Evolutionary conservation across 768 basidiomycete genomes (phyloP).

Genomic region (Auricularia cornea): DNA sequence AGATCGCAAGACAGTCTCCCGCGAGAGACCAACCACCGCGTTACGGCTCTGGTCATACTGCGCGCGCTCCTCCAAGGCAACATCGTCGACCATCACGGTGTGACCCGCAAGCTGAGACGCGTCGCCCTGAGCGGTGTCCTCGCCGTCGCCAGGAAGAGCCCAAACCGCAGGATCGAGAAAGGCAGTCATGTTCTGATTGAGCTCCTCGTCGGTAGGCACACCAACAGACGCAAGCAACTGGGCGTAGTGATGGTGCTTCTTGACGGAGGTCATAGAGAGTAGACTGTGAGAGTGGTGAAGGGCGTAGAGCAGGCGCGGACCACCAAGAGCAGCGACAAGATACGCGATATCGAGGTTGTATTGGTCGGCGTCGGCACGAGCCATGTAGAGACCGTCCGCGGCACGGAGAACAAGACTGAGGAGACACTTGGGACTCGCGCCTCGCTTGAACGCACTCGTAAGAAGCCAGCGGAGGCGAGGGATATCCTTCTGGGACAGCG

Average conservation of each 20-base stretch:
- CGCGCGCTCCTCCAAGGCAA: not conserved
- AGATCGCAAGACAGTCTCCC: not conserved
- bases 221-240: not conserved
- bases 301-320: not conserved
- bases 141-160: not conserved
- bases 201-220: not conserved
- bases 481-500: not conserved
- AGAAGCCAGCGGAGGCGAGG: not conserved
- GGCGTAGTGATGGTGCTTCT: not conserved
- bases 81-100: not conserved
- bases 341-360: not conserved
- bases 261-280: not conserved
- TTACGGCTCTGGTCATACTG: not conserved
- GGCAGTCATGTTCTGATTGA: not conserved
- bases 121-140: no score
- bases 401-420: not conserved
- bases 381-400: not conserved
- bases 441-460: not conserved
- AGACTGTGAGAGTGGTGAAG: not conserved
- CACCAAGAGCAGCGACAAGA: not conserved
- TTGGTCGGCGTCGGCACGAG: not conserved
- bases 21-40: not conserved
- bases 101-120: not conserved
- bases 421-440: not conserved
- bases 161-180: not conserved